Evolutionary conservation across 108 stramenopile genomes (phyloP).

Genomic region (Nitzschia inconspicua): DNA sequence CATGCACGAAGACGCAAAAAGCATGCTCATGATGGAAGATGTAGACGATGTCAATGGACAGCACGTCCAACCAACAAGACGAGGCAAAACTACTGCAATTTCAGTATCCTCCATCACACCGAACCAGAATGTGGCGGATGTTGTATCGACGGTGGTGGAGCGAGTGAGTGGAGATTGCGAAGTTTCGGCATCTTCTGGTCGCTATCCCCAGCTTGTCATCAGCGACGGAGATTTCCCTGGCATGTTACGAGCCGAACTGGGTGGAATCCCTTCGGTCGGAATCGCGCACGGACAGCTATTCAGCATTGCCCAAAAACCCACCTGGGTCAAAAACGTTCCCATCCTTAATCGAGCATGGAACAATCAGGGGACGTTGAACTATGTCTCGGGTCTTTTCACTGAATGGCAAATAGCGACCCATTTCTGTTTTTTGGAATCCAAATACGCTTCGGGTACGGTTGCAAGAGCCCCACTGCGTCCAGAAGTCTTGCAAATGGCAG

Average conservation of each 20-base stretch:
- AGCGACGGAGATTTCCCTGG: constrained; percentile 34
- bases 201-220: constrained; percentile 26
- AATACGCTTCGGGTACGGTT: constrained; percentile 5
- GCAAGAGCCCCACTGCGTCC: constrained; percentile 22
- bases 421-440: constrained; percentile 14
- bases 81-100: constrained; percentile 26
- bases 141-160: constrained; percentile 16
- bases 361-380: constrained; percentile 11
- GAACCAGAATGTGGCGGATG: neutral
- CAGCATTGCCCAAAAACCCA: constrained; percentile 19
- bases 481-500: constrained; percentile 16
- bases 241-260: constrained; percentile 27
- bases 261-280: constrained; percentile 24
- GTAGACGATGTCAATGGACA: neutral
- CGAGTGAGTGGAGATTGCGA: constrained; percentile 29
- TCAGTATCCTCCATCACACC: constrained; percentile 25
- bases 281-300: constrained; percentile 39
- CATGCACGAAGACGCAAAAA: constrained; percentile 18
- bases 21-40: neutral
- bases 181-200: constrained; percentile 9
- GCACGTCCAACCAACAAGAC: neutral
- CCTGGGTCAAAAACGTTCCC: constrained; percentile 8
- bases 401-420: constrained; percentile 34
- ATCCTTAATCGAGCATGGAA: constrained; percentile 15
- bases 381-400: constrained; percentile 8